Conservation (phyloP, 768 basidiomycete species). For the Rickenella mellea region DNA sequence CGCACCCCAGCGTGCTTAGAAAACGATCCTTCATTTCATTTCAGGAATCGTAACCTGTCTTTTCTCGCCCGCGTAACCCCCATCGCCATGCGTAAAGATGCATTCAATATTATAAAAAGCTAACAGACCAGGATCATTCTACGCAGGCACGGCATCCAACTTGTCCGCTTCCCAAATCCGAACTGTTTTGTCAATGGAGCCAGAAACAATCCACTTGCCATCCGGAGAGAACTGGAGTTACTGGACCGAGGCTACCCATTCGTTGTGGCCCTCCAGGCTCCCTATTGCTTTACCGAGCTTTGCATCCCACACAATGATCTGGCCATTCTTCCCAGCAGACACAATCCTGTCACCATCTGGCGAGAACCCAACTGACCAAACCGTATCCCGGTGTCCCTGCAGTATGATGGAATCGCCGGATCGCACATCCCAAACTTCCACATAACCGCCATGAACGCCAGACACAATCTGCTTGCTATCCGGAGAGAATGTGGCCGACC, state of each 20-base stretch:
- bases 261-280: slow-evolving; percentile 12
- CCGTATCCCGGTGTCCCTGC: slow-evolving; percentile 15
- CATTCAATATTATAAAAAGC: too few relatives aligned
- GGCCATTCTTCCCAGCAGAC: slow-evolving; percentile 22
- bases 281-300: slow-evolving; percentile 15
- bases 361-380: slow-evolving; percentile 17
- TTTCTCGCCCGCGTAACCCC: too few relatives aligned
- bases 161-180: slow-evolving; percentile 1
- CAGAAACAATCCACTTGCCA: too few relatives aligned
- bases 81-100: too few relatives aligned
- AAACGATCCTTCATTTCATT: too few relatives aligned
- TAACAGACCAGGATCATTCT: too few relatives aligned
- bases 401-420: slow-evolving; percentile 13
- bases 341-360: slow-evolving; percentile 2
- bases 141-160: too few relatives aligned
- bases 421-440: slow-evolving; percentile 18
- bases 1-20: too few relatives aligned
- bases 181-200: too few relatives aligned
- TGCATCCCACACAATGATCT: slow-evolving; percentile 22
- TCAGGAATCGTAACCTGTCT: too few relatives aligned
- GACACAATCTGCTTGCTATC: too few relatives aligned
- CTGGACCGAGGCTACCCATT: slow-evolving; percentile 11
- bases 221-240: slow-evolving; percentile 18
- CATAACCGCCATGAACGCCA: slow-evolving; percentile 18
- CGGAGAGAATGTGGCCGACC: too few relatives aligned